Percentiles rank a stretch among this genome's conserved stretches.
phyloP scores from a whole-genome alignment of 306 rosid species.

The Ormosia emarginata region DNA sequence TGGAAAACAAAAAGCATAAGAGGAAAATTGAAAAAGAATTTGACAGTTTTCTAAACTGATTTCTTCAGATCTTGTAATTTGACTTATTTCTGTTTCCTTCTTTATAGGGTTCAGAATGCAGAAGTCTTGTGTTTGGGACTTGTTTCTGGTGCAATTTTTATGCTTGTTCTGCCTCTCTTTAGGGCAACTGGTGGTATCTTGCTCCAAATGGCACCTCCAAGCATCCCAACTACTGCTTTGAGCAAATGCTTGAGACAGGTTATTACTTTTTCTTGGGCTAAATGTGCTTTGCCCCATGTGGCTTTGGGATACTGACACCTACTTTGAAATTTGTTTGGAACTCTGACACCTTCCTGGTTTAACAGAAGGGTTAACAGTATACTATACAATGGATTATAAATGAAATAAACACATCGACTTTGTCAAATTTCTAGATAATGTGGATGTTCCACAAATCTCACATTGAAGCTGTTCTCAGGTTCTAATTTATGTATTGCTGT shows the following conservation, averaged over 20 bases:
- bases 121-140: conserved; percentile 94
- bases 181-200: conserved; percentile 84
- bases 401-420: neutral
- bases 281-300: neutral
- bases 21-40: neutral
- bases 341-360: neutral
- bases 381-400: neutral
- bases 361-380: neutral
- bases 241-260: conserved; percentile 98
- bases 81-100: conserved; percentile 22
- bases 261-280: conserved; percentile 13
- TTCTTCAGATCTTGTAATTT: neutral
- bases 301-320: neutral
- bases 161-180: conserved; percentile 93
- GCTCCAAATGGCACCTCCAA: conserved; percentile 97
- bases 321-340: neutral
- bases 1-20: neutral
- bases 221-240: conserved; percentile 81
- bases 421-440: neutral
- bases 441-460: neutral
- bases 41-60: neutral
- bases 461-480: neutral
- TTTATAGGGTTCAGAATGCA: conserved; percentile 88
- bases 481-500: neutral
- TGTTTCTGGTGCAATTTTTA: conserved; percentile 82